Base-by-base conservation (phyloP, 768 basidiomycete species). In the Xerocomellus dryophilus region DNA sequence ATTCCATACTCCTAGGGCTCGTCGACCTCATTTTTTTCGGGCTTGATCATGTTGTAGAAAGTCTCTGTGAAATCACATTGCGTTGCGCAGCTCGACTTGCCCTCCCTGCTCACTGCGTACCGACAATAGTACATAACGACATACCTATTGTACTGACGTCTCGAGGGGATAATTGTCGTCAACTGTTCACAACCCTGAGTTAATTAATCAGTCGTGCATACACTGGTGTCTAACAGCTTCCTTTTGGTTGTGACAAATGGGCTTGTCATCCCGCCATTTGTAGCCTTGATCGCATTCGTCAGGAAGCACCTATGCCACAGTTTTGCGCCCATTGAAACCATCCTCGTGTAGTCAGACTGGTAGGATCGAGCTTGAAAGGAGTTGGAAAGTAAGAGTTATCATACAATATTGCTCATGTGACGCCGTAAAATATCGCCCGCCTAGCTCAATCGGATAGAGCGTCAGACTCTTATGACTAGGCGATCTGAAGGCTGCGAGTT, bases 381-480 rank as follows among this genome's bases (percentile, higher is more conserved):
- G 20, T 10, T 25, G 14, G 23, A n/a, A 43, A 4, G 12, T 1
- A 4, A 10, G 4, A 8, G 23, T 39, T 25, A 17, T 23, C 12
- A 12, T 15, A 25, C 2, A n/a, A 31, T 25, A 23, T n/a, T 2
- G 0, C 10, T 9, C 15, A n/a, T 12, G 5, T 21, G n/a, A n/a
- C n/a, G n/a, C n/a, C n/a, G n/a, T n/a, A n/a, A n/a, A n/a, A n/a
- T 6, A 51, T 50, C 59, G 79, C 79, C 80, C 77, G 79, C 78
- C 79, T 81, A 81, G 80, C 79, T 81, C 80, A 80, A 80, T 80
- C 78, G 79, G 79, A 80, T 81, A 80, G 79, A 81, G 79, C 79
- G 79, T 80, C 79, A 81, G 79, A 80, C 79, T 80, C 78, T 80
- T 81, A 81, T 43, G 51, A 67, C 61, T 71, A 71, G 69, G 71